Evolutionary conservation across 1,284 basidiomycete species (phyloP), one percentile per base, ranked within the genome.

Genomic region (Apiotrichum mycotoxinovorans): DNA sequence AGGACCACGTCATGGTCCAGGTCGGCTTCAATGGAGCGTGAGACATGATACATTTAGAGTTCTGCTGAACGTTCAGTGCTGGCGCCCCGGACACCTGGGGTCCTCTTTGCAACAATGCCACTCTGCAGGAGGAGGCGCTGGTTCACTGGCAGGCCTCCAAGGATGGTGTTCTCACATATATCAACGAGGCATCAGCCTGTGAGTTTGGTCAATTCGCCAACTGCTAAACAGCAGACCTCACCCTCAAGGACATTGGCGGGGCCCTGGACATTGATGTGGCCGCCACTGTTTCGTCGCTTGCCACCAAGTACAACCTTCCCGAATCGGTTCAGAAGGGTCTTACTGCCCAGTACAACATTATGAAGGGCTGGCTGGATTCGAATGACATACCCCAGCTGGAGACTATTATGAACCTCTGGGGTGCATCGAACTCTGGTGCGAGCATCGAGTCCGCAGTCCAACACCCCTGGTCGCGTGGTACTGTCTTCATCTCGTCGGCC

Each of bases 231-330:
- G 2, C 38, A 55, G 74, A 65, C 67, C 45, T 58, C 38, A 42
- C 61, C 17, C 56, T 70, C 52, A 22, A 62, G n/a, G 57, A 61
- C 43, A 78, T 85, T 17, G 81, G 82, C 63, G 81, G 82, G 63
- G 83, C 85, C 66, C 83, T 85, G 65, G n/a, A 27, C 33, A 85
- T 90, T 22, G 81, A 84, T 51, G 86, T 91, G 70, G 88, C 90
- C 60, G 63, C 63, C 18, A 18, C 49, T 14, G 85, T 90, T 18
- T 81, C 84, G 45, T 86, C 89, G 70, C 87, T 91, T 62, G 63
- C 67, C 22, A 60, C 58, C 20, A 68, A 68, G 64, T 61, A 69
- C 33, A 52, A 55, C n/a, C 66, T 76, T 10, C 75, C 75, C 18
- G 45, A 53, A 20, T 62, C 56, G n/a, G 75, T 77, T 30, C 64